These are phyloP conservation scores for Arabis hirsuta DNA, from an alignment of 345 rosid species.

Conservation along the genomic window DNA sequence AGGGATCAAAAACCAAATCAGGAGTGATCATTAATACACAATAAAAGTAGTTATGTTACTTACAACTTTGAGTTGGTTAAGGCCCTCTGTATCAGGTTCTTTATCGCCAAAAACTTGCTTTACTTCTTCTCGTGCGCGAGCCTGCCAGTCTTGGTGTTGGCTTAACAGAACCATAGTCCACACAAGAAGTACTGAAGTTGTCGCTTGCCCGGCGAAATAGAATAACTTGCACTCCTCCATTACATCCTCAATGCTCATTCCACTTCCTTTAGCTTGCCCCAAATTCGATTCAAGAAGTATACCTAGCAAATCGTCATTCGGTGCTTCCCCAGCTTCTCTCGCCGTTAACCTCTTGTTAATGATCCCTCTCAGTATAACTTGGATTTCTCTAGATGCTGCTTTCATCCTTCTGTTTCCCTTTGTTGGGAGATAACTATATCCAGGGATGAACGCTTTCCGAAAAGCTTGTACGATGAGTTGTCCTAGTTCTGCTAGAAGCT, in stretches of 20 bases:
- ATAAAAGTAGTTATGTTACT: conserved; percentile 12
- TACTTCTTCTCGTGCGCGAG: conserved; percentile 59
- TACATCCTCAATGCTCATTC: conserved; percentile 53
- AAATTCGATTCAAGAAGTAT: conserved; percentile 55
- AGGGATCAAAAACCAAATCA: not conserved
- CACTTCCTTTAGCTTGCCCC: conserved; percentile 40
- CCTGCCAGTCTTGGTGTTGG: conserved; percentile 60
- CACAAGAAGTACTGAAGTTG: conserved; percentile 30
- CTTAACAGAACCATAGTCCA: conserved; percentile 63
- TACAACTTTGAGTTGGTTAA: conserved; percentile 51
- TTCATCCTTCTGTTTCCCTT: conserved; percentile 48
- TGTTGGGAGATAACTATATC: conserved; percentile 57
- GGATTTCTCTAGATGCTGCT: conserved; percentile 35
- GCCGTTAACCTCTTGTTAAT: conserved; percentile 42
- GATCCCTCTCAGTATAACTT: conserved; percentile 38
- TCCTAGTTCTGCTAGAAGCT: conserved; percentile 40
- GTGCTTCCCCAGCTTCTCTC: conserved; percentile 42
- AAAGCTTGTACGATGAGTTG: not conserved
- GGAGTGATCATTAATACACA: not conserved
- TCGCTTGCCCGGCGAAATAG: conserved; percentile 28
- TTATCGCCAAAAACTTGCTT: conserved; percentile 48
- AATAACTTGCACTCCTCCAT: conserved; percentile 57
- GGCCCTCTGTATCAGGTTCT: conserved; percentile 36
- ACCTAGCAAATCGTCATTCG: conserved; percentile 43
- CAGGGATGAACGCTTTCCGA: conserved; percentile 33